These are phyloP conservation scores for Punica granatum DNA, from an alignment of 345 rosid species.

Conservation along the genomic window DNA sequence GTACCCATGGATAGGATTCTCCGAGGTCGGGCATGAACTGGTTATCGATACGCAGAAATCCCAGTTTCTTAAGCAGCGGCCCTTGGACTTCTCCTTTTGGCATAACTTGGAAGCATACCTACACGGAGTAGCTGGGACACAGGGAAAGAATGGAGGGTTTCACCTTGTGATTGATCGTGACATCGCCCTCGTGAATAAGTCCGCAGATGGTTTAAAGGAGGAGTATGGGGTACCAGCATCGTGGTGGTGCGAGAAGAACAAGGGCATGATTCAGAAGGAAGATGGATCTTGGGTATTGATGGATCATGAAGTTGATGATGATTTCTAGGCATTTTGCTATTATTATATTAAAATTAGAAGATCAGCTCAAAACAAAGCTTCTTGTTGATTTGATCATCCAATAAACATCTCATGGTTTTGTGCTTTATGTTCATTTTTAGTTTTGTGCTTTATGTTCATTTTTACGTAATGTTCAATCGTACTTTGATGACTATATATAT, in stretches of 20 bases:
- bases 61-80: slow-evolving; percentile 42
- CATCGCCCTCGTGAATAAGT: slow-evolving; percentile 52
- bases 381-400: no score
- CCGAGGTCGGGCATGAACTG: slow-evolving; percentile 66
- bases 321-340: not conserved
- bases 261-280: slow-evolving; percentile 60
- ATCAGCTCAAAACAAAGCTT: no score
- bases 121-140: slow-evolving; percentile 77
- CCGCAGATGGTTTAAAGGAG: slow-evolving; percentile 40
- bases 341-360: no score
- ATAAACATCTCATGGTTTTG: no score
- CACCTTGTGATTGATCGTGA: slow-evolving; percentile 48
- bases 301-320: slow-evolving; percentile 54
- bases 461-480: no score
- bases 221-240: slow-evolving; percentile 46
- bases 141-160: slow-evolving; percentile 47
- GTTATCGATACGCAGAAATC: slow-evolving; percentile 52
- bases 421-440: no score
- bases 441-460: no score
- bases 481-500: no score
- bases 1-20: slow-evolving; percentile 51
- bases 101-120: slow-evolving; percentile 60
- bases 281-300: slow-evolving; percentile 75
- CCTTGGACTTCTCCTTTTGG: slow-evolving; percentile 16
- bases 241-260: slow-evolving; percentile 52